Conservation (phyloP, 78 protist species). For the Dictyostelium firmibasis region DNA sequence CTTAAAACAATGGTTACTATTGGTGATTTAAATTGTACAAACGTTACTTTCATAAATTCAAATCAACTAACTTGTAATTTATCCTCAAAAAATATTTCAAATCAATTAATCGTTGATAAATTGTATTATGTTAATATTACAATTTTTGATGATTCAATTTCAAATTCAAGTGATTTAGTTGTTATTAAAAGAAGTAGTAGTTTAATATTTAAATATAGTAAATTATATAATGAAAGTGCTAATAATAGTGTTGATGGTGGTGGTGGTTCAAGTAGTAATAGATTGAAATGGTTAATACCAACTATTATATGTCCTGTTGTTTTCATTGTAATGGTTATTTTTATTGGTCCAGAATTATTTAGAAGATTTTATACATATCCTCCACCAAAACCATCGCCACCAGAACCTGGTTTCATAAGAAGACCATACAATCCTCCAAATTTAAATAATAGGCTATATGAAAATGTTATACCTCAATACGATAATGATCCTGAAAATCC, state of each 20-base stretch:
- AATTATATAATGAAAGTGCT: not conserved
- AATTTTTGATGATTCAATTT: not conserved
- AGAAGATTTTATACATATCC: not conserved
- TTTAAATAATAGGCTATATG: slow-evolving; percentile 1
- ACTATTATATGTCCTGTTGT: not conserved
- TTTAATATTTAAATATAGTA: not conserved
- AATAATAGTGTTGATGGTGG: not conserved
- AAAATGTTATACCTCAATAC: not conserved
- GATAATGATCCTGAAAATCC: not conserved
- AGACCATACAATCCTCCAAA: not conserved
- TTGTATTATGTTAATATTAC: not conserved
- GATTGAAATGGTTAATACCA: not conserved
- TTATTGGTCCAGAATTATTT: not conserved
- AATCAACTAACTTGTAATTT: not conserved
- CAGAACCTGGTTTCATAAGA: not conserved
- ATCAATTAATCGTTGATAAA: not conserved
- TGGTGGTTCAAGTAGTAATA: not conserved
- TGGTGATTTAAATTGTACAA: not conserved
- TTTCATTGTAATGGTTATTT: not conserved
- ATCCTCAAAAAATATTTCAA: not conserved
- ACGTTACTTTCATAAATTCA: not conserved
- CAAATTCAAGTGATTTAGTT: not conserved
- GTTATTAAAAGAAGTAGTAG: not conserved
- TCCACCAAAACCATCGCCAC: not conserved
- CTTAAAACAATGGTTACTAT: not conserved